Evolutionary conservation across 2,329 filamentous ascomycete species (phyloP).

Genomic region (Penicillium glabrum): DNA sequence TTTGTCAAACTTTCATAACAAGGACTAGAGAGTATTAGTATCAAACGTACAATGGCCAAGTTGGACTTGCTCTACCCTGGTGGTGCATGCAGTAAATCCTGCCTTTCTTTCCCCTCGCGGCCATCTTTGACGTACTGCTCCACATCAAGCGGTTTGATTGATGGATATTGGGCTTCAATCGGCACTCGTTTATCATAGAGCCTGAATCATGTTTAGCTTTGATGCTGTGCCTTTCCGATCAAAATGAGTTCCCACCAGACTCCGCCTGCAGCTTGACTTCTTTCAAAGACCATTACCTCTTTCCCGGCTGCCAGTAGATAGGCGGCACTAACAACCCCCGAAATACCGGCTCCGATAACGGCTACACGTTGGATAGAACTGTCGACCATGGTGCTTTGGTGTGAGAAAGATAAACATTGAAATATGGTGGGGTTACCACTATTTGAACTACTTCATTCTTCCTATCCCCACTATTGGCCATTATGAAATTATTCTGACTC

Average conservation of each 20-base stretch:
- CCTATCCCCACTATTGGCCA: neutral
- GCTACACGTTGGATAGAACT: conserved; percentile 34
- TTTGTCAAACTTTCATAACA: conserved; percentile 56
- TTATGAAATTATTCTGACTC: conserved; percentile 4
- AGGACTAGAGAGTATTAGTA: conserved; percentile 35
- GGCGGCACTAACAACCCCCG: conserved; percentile 49
- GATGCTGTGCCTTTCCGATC: neutral
- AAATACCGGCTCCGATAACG: conserved; percentile 55
- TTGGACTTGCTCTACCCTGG: conserved; percentile 43
- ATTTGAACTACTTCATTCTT: neutral
- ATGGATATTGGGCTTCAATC: conserved; percentile 50
- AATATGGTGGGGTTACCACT: neutral
- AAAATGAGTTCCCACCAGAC: conserved; percentile 48
- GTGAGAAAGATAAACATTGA: neutral
- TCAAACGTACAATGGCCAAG: neutral
- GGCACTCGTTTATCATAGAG: conserved; percentile 52
- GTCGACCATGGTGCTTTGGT: conserved; percentile 19
- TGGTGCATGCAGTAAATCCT: conserved; percentile 40
- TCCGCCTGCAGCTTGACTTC: conserved; percentile 53
- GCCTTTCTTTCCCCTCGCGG: conserved; percentile 15
- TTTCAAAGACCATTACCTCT: conserved; percentile 56
- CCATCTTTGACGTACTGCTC: conserved; percentile 25
- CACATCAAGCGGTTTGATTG: conserved; percentile 34
- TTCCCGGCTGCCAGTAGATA: conserved; percentile 48
- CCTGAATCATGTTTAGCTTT: conserved; percentile 31